Conservation (phyloP, 768 basidiomycete species). For the Trametes sanguinea region DNA sequence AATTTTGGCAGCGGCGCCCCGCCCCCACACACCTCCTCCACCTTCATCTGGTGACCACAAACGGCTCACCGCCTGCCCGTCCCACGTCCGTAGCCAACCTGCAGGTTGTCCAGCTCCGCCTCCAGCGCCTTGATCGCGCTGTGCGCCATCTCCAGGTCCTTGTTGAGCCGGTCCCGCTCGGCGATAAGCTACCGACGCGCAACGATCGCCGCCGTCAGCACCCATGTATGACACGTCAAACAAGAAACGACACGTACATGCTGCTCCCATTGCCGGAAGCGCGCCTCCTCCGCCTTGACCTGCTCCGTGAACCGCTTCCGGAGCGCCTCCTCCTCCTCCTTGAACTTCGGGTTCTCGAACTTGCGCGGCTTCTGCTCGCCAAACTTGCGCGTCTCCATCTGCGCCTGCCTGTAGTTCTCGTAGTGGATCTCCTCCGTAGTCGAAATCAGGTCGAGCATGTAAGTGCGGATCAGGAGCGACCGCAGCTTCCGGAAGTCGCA, state of each 20-base stretch:
- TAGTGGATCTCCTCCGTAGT: constrained; percentile 96
- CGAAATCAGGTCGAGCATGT: constrained; percentile 97
- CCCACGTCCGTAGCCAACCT: constrained; percentile 82
- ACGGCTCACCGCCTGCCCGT: constrained; percentile 55
- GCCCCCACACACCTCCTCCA: neutral
- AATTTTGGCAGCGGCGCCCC: constrained; percentile 9
- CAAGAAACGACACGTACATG: constrained; percentile 60
- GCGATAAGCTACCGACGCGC: constrained; percentile 78
- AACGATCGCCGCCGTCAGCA: constrained; percentile 18
- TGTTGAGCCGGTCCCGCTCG: constrained; percentile 98
- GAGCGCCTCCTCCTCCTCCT: constrained; percentile 97
- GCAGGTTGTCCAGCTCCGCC: constrained; percentile 85
- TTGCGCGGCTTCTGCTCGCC: constrained; percentile 99
- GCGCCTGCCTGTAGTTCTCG: constrained; percentile 95
- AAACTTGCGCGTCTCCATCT: constrained; percentile 99
- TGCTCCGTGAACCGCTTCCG: constrained; percentile 99
- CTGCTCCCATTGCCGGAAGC: constrained; percentile 99
- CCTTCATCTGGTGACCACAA: neutral
- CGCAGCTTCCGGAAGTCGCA: constrained; percentile 99
- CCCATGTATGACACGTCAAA: neutral
- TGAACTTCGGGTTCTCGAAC: constrained; percentile 99
- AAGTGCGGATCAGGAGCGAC: constrained; percentile 91
- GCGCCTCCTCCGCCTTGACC: constrained; percentile 96
- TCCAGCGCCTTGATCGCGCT: constrained; percentile 90
- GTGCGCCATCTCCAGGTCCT: constrained; percentile 93